Base-by-base conservation (phyloP, 768 basidiomycete species). In the Sarcodon sp. region DNA sequence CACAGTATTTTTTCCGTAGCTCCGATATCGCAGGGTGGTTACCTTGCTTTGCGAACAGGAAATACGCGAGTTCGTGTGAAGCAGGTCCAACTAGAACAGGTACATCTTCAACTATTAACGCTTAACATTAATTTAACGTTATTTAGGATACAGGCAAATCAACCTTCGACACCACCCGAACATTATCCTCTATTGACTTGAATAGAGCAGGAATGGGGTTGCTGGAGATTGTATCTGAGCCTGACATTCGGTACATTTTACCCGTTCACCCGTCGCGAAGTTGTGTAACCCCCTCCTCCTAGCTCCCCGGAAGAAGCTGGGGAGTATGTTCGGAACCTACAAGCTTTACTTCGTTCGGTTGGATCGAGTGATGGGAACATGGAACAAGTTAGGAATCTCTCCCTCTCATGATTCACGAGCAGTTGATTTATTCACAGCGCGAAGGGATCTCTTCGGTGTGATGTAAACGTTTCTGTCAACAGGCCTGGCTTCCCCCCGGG, bases 71-170 rank as follows among this genome's bases (percentile, higher is more conserved):
- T 97, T n/a, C 71, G 92, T 12, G 87, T 99, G 47, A 82, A 88
- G 47, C 96, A 98, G 63, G 78, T 99, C 35, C 96, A 98, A 57
- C 73, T 98, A 0, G 96, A 99, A 64, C 94, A 97, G 75, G 91
- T 90, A 35, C 48, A 66, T 55, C n/a, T 16, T 38, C 10, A 33
- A 31, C 7, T 3, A 31, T n/a, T 27, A 5, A 15, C 4, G 8
- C 39, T 13, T 41, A 15, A 2, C 8, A 16, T 41, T 41, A 7
- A 13, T 13, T 27, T 41, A 15, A 39, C 31, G 9, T 32, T 9
- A 27, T 33, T 7, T 48, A 94, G 88, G 92, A 97, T 61, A 96
- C 92, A 0, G 92, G 85, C 1, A 96, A 96, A 63, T 87, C 91
- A 1, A 80, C 75, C 3, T 75, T 71, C 50, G 68, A 77, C 49